These are phyloP conservation scores for Phytophthora kernoviae DNA, from an alignment of 352 stramenopile genomes.

Conservation along the genomic window DNA sequence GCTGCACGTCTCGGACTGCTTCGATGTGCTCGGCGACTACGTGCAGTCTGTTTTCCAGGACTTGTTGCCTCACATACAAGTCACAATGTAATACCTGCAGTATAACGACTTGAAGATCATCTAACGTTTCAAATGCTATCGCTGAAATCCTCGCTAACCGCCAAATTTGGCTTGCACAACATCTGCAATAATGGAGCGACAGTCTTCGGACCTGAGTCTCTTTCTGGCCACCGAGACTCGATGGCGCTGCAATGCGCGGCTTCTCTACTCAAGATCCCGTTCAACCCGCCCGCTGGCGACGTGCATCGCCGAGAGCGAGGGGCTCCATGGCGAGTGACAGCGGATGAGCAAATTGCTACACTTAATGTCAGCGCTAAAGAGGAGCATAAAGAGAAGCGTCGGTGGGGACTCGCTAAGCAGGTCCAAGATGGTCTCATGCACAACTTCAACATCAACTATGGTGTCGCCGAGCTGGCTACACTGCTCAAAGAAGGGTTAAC, in stretches of 20 bases:
- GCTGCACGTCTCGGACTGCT: slow-evolving; percentile 69
- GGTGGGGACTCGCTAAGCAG: slow-evolving; percentile 77
- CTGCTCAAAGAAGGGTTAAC: slow-evolving; percentile 62
- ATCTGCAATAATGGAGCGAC: slow-evolving; percentile 10
- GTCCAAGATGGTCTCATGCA: slow-evolving; percentile 72
- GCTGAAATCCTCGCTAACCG: no score
- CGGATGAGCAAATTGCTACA: slow-evolving; percentile 42
- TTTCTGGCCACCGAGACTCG: slow-evolving; percentile 19
- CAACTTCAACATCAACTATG: slow-evolving; percentile 76
- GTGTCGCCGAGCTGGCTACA: slow-evolving; percentile 63
- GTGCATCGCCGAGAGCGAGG: slow-evolving; percentile 64
- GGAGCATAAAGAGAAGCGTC: slow-evolving; percentile 70
- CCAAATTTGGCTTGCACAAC: not conserved
- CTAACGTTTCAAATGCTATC: no score
- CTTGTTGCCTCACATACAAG: slow-evolving; percentile 41
- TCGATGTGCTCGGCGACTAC: slow-evolving; percentile 81
- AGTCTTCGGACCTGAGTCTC: not conserved
- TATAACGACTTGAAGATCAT: no score
- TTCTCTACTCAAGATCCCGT: slow-evolving; percentile 45
- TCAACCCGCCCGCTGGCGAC: slow-evolving; percentile 66
- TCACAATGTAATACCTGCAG: not conserved
- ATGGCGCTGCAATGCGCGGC: slow-evolving; percentile 18
- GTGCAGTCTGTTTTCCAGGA: slow-evolving; percentile 66
- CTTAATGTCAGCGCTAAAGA: slow-evolving; percentile 54
- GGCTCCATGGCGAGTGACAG: slow-evolving; percentile 51